Evolutionary conservation across 805 yeast genomes (phyloP).

Genomic region (Monosporozyma siamensis): DNA sequence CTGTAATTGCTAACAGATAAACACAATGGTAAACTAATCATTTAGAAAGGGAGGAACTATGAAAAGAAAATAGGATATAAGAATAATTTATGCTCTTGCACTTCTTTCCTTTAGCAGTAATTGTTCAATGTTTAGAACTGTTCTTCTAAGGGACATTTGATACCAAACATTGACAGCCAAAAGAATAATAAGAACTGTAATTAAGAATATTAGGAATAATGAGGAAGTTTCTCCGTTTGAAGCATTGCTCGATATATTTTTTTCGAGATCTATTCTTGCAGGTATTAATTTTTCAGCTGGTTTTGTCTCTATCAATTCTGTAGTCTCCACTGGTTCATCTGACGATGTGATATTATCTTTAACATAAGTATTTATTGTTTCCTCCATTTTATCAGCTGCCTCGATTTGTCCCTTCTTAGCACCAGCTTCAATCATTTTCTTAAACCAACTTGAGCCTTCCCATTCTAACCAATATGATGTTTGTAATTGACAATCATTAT

Average conservation of each 20-base stretch:
- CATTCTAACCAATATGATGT: constrained; percentile 76
- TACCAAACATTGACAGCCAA: constrained; percentile 2
- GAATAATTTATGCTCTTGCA: background rate
- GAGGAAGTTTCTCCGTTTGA: background rate
- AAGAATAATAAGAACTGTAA: background rate
- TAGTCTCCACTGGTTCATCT: background rate
- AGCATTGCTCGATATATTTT: background rate
- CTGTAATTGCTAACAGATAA: too few species aligned
- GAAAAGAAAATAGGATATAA: background rate
- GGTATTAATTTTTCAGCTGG: too few species aligned
- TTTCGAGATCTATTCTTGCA: background rate
- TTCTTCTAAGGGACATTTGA: constrained; percentile 1
- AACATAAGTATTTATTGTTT: constrained; percentile 21
- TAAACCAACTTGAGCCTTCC: constrained; percentile 90
- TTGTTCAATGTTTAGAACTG: constrained; percentile 2
- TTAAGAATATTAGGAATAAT: background rate
- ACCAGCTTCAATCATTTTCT: constrained; percentile 78
- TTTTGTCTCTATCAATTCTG: background rate
- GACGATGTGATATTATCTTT: constrained; percentile 10
- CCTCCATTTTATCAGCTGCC: constrained; percentile 42
- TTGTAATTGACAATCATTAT: constrained; percentile 48
- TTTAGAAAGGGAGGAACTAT: too few species aligned
- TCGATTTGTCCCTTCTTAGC: constrained; percentile 70
- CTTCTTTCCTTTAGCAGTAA: background rate
- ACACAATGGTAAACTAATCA: too few species aligned